Conservation (phyloP, 768 basidiomycete species). For the Rhizopogon rudus region DNA sequence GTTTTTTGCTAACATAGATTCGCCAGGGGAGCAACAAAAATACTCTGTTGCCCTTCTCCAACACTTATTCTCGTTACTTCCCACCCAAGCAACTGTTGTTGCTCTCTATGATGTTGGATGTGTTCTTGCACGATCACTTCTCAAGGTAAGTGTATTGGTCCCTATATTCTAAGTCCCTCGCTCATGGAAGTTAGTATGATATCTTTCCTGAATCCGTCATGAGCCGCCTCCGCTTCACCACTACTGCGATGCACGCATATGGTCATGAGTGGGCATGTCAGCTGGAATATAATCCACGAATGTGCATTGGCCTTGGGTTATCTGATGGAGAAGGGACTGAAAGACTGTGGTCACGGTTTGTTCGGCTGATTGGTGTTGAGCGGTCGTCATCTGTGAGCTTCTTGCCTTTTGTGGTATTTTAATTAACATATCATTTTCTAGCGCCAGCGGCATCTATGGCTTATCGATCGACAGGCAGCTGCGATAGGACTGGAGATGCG, state of each 20-base stretch:
- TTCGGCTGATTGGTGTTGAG: too few species aligned
- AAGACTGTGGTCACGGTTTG: too few species aligned
- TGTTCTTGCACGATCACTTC: slow-evolving; percentile 18
- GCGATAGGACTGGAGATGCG: slow-evolving; percentile 21
- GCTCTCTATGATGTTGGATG: slow-evolving; percentile 32
- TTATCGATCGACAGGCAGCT: slow-evolving; percentile 27
- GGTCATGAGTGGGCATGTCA: too few species aligned
- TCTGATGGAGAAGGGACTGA: too few species aligned
- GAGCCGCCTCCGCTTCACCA: too few species aligned
- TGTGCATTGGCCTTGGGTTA: too few species aligned
- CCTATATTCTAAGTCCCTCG: neutral
- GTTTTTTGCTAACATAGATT: slow-evolving; percentile 34
- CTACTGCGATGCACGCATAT: too few species aligned
- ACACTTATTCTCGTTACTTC: slow-evolving; percentile 25
- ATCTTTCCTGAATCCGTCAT: too few species aligned
- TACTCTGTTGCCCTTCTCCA: slow-evolving; percentile 31
- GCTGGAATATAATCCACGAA: too few species aligned
- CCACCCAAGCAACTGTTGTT: slow-evolving; percentile 19
- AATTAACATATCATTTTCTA: neutral
- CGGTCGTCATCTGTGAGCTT: too few species aligned
- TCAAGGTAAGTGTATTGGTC: slow-evolving; percentile 21
- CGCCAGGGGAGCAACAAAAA: slow-evolving; percentile 34
- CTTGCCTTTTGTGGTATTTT: neutral
- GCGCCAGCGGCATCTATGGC: slow-evolving; percentile 25
- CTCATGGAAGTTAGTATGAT: too few species aligned